Evolutionary conservation across 2,329 filamentous ascomycete genomes (phyloP), one percentile per base, ranked within the genome.

Genomic region (Scedosporium aurantiacum): DNA sequence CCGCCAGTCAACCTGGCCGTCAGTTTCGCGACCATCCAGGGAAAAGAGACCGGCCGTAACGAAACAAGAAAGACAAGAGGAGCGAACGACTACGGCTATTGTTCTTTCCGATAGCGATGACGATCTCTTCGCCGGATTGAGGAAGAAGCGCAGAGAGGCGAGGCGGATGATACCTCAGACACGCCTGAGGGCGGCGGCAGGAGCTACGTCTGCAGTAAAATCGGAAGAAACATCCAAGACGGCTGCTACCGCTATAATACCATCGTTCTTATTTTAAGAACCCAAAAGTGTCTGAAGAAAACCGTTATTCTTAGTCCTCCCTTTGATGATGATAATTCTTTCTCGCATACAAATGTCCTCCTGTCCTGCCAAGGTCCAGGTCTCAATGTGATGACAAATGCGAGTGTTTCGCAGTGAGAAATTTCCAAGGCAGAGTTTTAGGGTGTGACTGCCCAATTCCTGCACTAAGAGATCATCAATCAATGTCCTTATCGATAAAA

Each of bases 91-190:
- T 14, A 23, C 50, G 16, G 5, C 23, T 5, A 5, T 54, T 14
- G n/a, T 55, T 55, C 45, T 57, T 43, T 63, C 62, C 7, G 68
- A 67, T 6, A 65, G 66, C 45, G 63, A 63, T 21, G 64, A 66
- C 10, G 67, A 69, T 52, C 57, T 63, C 14, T 62, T 62, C 23
- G 60, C 60, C 5, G 52, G 55, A 16, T 16, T 62, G n/a, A 45
- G 32, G 5, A 55, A 32, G 28, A 59, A 32, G 25, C 43, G 61
- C 23, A 28, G 43, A 32, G 27, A 62, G 43, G 47, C 40, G 12
- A 58, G 54, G 16, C 40, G 45, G 37, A 28, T 50, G 43, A 59
- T n/a, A 18, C 40, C 10, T 6, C 45, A 27, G 45, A 27, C 10
- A 14, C 45, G 14, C 18, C 7, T 5, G n/a, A 57, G 45, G 7